phyloP scores from a whole-genome alignment of 345 rosid species.

The Boechera stricta region DNA sequence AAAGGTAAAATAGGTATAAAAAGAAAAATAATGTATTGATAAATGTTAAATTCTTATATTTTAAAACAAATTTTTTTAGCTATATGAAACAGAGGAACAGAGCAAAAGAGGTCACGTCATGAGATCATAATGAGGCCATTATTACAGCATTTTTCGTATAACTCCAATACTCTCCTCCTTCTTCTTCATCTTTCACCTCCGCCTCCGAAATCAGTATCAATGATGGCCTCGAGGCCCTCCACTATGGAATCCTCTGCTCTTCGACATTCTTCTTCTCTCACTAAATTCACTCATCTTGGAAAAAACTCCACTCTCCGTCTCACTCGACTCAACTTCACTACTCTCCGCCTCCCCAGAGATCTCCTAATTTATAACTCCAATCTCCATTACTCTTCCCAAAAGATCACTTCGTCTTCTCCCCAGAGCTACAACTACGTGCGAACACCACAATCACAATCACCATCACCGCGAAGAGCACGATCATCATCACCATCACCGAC shows the following conservation, averaged over 20 bases:
- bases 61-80: no score
- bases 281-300: slow-evolving; percentile 43
- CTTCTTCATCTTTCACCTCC: slow-evolving; percentile 14
- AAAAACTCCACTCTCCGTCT: slow-evolving; percentile 13
- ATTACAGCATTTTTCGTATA: slow-evolving; percentile 30
- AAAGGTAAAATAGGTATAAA: no score
- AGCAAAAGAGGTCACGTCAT: not conserved
- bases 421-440: not conserved
- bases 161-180: not conserved
- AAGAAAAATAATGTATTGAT: no score
- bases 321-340: slow-evolving; percentile 42
- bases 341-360: not conserved
- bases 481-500: slow-evolving; percentile 48
- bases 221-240: slow-evolving; percentile 1
- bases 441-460: slow-evolving; percentile 38
- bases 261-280: slow-evolving; percentile 44
- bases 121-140: slow-evolving; percentile 30
- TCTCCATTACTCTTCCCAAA: not conserved
- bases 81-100: not conserved
- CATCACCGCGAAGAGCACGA: slow-evolving; percentile 35
- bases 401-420: slow-evolving; percentile 27
- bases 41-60: no score
- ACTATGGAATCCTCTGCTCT: slow-evolving; percentile 59
- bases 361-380: slow-evolving; percentile 18
- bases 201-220: slow-evolving; percentile 22